These are phyloP conservation scores for slime mould (Dictyostelium discoideum) DNA, from an alignment of 78 protist species.

Conservation along the genomic window dicty_2.7 NC_007088.5:5966501-5967000, in stretches of 20 bases:
- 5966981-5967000: background rate
- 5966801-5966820: background rate
- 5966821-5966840: background rate
- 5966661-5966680: constrained; percentile 24
- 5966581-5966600: background rate
- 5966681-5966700: constrained; percentile 79
- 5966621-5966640: background rate
- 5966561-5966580: background rate
- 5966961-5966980: no score
- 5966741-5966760: constrained; percentile 1
- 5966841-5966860: constrained; percentile 7
- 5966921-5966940: background rate
- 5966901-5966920: background rate
- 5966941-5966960: no score
- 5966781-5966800: constrained; percentile 3
- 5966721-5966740: constrained; percentile 15
- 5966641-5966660: constrained; percentile 29
- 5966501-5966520: no score
- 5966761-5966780: background rate
- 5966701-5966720: constrained; percentile 12
- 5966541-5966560: background rate
- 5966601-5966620: constrained; percentile 3
- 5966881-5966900: background rate
- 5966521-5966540: no score
- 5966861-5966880: background rate